Conservation (phyloP, 768 basidiomycete genomes). For the Neoboletus magnificus region DNA sequence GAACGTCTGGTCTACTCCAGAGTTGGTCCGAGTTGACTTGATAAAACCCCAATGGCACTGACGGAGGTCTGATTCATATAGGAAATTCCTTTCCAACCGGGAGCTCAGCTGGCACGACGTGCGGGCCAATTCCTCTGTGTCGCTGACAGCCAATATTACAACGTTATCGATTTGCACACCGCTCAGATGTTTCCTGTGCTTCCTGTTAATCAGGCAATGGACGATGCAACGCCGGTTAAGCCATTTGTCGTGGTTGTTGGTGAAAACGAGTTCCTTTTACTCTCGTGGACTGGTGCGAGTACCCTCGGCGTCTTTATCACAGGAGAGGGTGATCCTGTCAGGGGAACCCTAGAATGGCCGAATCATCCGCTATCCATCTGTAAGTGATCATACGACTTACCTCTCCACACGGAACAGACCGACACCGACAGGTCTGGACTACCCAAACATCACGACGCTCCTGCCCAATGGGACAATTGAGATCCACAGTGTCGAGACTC, state of each 20-base stretch:
- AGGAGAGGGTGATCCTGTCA: slow-evolving; percentile 79
- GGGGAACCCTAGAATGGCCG: slow-evolving; percentile 87
- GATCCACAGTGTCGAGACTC: slow-evolving; percentile 77
- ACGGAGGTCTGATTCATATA: slow-evolving; percentile 26
- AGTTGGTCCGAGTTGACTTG: slow-evolving; percentile 35
- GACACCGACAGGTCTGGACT: slow-evolving; percentile 60
- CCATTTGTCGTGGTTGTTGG: slow-evolving; percentile 75
- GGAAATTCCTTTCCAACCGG: slow-evolving; percentile 69
- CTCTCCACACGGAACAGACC: not conserved
- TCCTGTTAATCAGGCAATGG: slow-evolving; percentile 70
- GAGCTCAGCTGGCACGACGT: slow-evolving; percentile 58
- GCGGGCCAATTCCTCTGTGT: slow-evolving; percentile 65
- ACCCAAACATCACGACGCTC: slow-evolving; percentile 75
- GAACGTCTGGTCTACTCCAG: slow-evolving; percentile 62
- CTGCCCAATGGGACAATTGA: slow-evolving; percentile 77
- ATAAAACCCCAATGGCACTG: not conserved
- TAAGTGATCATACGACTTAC: slow-evolving; percentile 38
- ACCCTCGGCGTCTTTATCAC: slow-evolving; percentile 88
- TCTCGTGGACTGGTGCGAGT: slow-evolving; percentile 78
- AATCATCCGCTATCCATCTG: slow-evolving; percentile 73
- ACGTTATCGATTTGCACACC: slow-evolving; percentile 72
- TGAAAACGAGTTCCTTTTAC: slow-evolving; percentile 78
- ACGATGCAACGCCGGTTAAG: slow-evolving; percentile 42
- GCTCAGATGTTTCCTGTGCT: slow-evolving; percentile 69
- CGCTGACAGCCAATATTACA: slow-evolving; percentile 71